Base-by-base conservation (phyloP, 768 basidiomycete species). In the Hydnomerulius pinastri region DNA sequence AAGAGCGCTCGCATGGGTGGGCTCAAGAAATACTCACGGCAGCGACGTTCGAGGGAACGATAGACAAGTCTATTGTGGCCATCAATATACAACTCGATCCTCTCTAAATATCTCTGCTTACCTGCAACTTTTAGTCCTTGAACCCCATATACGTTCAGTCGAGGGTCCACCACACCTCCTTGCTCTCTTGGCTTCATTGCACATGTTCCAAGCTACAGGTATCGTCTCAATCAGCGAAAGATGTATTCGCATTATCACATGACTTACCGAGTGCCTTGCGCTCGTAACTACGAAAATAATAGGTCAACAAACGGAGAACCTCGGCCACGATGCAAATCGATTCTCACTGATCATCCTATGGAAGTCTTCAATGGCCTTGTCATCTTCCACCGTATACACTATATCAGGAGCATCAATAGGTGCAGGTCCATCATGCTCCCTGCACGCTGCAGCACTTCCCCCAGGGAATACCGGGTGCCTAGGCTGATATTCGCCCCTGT, bases 101-200 rank as follows among this genome's bases (percentile, higher is more conserved):
- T 20, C 6, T 24, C 20, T 9, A 13, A 21, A 28, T 17, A 11
- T 43, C 28, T 12, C 12, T 21, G 1, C 67, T 30, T 35, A 74
- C 78, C 83, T 39, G 80, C 82, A 21, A 88, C 76, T 60, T 86
- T 84, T 43, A 87, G 68, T 24, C 75, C 75, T 54, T 69, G 54
- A 1, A 80, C 73, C 0, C 82, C 83, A 53, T 87, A 85, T 11
- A 88, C 83, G 53, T 82, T 82, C 33, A 87, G 65, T n/a, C 69
- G 68, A 24, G 76, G 45, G 57, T 88, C 82, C 7, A 88, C 81
- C 4, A 87, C 86, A 12, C 85, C 85, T 4, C 76, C 78, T 33
- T 73, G 48, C 15, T 78, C 73, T 17, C 77, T 74, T 3, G 82
- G 74, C 60, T 83, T 85, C 85, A 87, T 86, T 1, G 82, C 77